Evolutionary conservation across 345 rosid genomes (phyloP).

Genomic region (Triadica sebifera): DNA sequence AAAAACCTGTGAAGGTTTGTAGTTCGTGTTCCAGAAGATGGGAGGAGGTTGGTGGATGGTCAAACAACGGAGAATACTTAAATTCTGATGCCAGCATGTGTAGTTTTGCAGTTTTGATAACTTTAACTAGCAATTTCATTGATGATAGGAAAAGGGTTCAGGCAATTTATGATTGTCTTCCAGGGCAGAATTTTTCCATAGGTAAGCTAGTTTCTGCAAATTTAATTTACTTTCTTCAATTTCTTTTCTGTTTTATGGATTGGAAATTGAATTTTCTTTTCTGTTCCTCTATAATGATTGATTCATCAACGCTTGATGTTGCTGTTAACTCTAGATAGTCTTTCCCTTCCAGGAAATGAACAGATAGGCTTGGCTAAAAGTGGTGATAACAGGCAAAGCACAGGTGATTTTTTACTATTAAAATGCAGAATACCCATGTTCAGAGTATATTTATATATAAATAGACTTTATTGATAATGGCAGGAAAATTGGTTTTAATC

Average conservation of each 20-base stretch:
- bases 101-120: slow-evolving; percentile 43
- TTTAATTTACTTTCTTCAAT: too few species aligned
- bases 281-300: too few species aligned
- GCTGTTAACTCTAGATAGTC: background rate
- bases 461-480: slow-evolving; percentile 1
- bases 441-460: background rate
- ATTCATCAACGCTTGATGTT: background rate
- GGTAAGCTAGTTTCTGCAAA: slow-evolving; percentile 19
- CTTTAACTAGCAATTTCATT: slow-evolving; percentile 36
- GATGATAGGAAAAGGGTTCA: slow-evolving; percentile 29
- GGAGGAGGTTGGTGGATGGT: slow-evolving; percentile 36
- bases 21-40: slow-evolving; percentile 35
- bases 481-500: slow-evolving; percentile 36
- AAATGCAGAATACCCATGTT: background rate
- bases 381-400: background rate
- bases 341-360: slow-evolving; percentile 18
- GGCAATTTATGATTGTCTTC: slow-evolving; percentile 40
- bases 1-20: slow-evolving; percentile 23
- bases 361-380: slow-evolving; percentile 5
- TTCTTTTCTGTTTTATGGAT: background rate
- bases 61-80: slow-evolving; percentile 1
- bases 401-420: slow-evolving; percentile 8
- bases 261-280: too few species aligned
- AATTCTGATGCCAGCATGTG: slow-evolving; percentile 32
- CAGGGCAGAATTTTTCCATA: slow-evolving; percentile 21